These are phyloP conservation scores for Gypsophila paniculata DNA, from an alignment of 179 eudicot genomes.

Conservation along the genomic window DNA sequence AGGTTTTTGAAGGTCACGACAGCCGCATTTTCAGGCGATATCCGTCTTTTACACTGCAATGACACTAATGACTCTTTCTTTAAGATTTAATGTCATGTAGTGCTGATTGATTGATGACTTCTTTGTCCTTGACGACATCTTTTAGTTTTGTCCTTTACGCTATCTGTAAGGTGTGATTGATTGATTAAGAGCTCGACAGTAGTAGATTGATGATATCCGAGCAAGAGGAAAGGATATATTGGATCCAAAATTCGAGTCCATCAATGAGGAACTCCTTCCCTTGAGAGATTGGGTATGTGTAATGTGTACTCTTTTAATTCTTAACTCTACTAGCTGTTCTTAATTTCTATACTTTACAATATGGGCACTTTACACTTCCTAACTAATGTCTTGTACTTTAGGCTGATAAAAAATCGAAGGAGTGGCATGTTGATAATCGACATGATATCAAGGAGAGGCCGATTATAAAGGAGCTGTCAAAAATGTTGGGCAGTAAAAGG, in stretches of 20 bases:
- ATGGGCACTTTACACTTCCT: background rate
- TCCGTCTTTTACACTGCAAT: no score
- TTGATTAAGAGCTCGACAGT: background rate
- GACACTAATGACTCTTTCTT: no score
- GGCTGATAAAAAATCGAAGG: conserved; percentile 55
- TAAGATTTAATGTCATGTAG: no score
- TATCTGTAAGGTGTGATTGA: conserved; percentile 10
- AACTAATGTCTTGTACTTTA: conserved; percentile 22
- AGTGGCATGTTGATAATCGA: conserved; percentile 54
- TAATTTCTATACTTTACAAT: background rate
- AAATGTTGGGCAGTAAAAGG: conserved; percentile 33
- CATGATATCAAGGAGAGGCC: conserved; percentile 49
- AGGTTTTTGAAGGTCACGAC: no score
- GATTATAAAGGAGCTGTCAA: conserved; percentile 56
- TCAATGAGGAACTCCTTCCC: conserved; percentile 58
- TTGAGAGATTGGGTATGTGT: conserved; percentile 66
- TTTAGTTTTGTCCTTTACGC: background rate
- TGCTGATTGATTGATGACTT: background rate
- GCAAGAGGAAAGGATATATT: conserved; percentile 59
- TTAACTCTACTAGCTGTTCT: background rate
- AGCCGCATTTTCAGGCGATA: no score
- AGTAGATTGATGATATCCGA: conserved; percentile 54
- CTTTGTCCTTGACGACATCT: background rate
- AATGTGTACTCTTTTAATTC: conserved; percentile 18
- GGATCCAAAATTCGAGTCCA: conserved; percentile 50